phyloP scores from a whole-genome alignment of 1,139 yeast genomes.

The Candida smagusa region DNA sequence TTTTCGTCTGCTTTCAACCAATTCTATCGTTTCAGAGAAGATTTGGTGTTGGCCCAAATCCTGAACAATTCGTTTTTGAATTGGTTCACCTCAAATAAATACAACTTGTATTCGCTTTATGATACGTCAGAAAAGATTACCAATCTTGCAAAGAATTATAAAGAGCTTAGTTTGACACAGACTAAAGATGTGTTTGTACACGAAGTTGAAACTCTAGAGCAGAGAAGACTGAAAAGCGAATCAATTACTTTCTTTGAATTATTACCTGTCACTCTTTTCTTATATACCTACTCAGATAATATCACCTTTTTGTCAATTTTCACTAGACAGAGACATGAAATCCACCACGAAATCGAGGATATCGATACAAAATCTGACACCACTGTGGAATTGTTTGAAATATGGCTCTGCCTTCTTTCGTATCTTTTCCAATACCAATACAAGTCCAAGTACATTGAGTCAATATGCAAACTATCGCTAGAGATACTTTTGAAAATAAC shows the following conservation, averaged over 20 bases:
- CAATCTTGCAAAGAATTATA: slow-evolving; percentile 13
- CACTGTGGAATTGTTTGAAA: slow-evolving; percentile 23
- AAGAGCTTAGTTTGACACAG: slow-evolving; percentile 10
- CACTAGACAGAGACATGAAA: slow-evolving; percentile 15
- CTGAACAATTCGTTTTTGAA: slow-evolving; percentile 35
- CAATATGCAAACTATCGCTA: slow-evolving; percentile 23
- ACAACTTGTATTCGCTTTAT: slow-evolving; percentile 23
- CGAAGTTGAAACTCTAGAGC: slow-evolving; percentile 20
- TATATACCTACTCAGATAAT: slow-evolving; percentile 20
- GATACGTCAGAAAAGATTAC: slow-evolving; percentile 21
- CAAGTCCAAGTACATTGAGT: slow-evolving; percentile 20
- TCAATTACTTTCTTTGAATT: slow-evolving; percentile 18
- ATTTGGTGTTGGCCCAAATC: slow-evolving; percentile 25
- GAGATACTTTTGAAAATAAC: slow-evolving; percentile 23
- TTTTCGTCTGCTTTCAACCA: slow-evolving; percentile 28
- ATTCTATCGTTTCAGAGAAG: slow-evolving; percentile 29
- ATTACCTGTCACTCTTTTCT: slow-evolving; percentile 22
- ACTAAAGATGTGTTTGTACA: slow-evolving; percentile 17
- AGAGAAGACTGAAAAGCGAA: slow-evolving; percentile 11
- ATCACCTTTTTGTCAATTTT: slow-evolving; percentile 19
- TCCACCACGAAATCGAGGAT: slow-evolving; percentile 15
- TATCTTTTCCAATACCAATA: slow-evolving; percentile 39
- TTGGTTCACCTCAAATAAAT: slow-evolving; percentile 37
- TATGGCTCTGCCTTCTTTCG: slow-evolving; percentile 39
- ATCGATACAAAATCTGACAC: slow-evolving; percentile 13